Percentiles rank a stretch among this genome's conserved stretches.
Evolutionary conservation across 2,329 filamentous ascomycete species (phyloP).

Genomic region (Neofusicoccum sp.): DNA sequence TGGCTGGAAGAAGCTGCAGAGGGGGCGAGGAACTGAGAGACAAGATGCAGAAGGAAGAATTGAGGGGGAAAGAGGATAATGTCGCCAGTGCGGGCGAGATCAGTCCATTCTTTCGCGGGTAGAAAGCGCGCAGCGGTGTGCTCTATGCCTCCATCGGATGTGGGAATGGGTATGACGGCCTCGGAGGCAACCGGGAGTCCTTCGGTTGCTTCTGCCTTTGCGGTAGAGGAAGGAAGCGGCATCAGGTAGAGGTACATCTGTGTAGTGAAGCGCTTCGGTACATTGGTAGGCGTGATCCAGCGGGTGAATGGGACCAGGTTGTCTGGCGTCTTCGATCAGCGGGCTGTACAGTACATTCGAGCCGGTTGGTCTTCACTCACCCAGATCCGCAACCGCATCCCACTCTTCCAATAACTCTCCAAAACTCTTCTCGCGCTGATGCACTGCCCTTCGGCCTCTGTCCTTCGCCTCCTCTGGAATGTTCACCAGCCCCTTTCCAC

Average conservation of each 20-base stretch:
- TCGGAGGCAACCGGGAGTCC: slow-evolving; percentile 42
- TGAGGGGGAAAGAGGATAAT: slow-evolving; percentile 92
- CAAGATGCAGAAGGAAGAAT: slow-evolving; percentile 68
- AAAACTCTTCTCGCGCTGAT: slow-evolving; percentile 68
- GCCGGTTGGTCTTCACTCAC: too few relatives aligned
- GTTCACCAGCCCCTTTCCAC: slow-evolving; percentile 44
- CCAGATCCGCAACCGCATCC: slow-evolving; percentile 66
- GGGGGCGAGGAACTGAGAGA: slow-evolving; percentile 57
- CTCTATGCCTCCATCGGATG: slow-evolving; percentile 69
- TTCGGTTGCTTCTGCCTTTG: slow-evolving; percentile 30
- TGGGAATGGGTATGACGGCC: slow-evolving; percentile 68
- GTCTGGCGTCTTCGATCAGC: too few relatives aligned
- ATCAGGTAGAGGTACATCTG: slow-evolving; percentile 97
- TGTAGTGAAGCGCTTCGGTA: slow-evolving; percentile 81
- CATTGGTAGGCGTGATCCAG: slow-evolving; percentile 81
- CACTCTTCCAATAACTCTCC: slow-evolving; percentile 62
- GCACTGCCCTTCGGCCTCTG: slow-evolving; percentile 67
- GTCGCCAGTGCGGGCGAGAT: slow-evolving; percentile 61
- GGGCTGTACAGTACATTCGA: too few relatives aligned
- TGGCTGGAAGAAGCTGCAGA: slow-evolving; percentile 32
- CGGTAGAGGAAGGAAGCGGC: slow-evolving; percentile 46
- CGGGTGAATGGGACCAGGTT: slow-evolving; percentile 80
- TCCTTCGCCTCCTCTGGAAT: slow-evolving; percentile 64
- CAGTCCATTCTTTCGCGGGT: slow-evolving; percentile 69
- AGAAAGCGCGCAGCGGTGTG: slow-evolving; percentile 80